Base-by-base conservation (phyloP, 345 rosid species). In the Eucalyptus curtisii region DNA sequence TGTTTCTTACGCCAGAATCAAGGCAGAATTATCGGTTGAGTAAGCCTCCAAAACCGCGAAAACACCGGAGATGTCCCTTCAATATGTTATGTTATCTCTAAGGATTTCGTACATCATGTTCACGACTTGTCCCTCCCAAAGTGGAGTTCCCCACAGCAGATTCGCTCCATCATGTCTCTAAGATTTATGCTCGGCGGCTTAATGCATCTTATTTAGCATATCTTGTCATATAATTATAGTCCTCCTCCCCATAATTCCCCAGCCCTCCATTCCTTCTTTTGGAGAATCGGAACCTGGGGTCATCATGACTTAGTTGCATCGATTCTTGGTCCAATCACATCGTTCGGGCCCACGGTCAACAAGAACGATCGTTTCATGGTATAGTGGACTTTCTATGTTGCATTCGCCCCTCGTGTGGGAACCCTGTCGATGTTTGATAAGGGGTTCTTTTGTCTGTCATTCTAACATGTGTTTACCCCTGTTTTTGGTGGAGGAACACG, bases 381-480 rank as follows among this genome's bases (percentile, higher is more conserved):
- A 10, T 11, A 57, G 7, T 24, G 64, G 64, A 10, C 1, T 57
- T 57, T 25, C 27, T 57, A 25, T 57, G 64, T 57, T 57, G 64
- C n/a, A 57, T 57, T 24, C 6, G n/a, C 64, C n/a, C 1, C n/a
- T 24, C 6, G n/a, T 57, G 64, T 7, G 7, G 30, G 27, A 57
- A 57, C 64, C 61, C 64, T 57, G 7, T 57, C 30, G 14, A 25
- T 57, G 64, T 57, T 57, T 57, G n/a, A 57, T 57, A 24, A 30
- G 64, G 30, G 12, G 14, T 57, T 57, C 0, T 57, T 57, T 57
- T 0, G n/a, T 57, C 64, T 57, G 64, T 25, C 14, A 57, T 24
- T 57, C 64, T 57, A 2, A 11, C 25, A 24, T 57, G 64, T 24
- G 64, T 57, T 0, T 25, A 2, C n/a, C 0, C 0, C 64, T 2